Conservation (phyloP, 345 rosid species). For the Melaleuca quinquenervia region DNA sequence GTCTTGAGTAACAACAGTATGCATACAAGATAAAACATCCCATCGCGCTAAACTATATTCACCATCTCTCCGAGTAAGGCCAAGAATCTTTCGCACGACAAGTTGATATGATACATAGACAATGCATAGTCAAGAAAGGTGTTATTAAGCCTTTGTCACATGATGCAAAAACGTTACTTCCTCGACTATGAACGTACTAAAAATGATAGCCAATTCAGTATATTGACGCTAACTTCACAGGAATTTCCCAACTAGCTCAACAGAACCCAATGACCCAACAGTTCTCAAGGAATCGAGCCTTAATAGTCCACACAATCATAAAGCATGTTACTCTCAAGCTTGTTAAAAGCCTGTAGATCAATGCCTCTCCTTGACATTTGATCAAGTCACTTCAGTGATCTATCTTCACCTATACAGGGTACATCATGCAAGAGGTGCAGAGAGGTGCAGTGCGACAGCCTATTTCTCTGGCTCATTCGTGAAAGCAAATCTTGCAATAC, state of each 20-base stretch:
- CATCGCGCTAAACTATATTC: neutral
- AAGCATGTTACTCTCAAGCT: neutral
- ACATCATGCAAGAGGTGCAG: neutral
- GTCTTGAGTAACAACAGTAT: neutral
- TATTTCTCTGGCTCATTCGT: neutral
- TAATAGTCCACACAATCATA: neutral
- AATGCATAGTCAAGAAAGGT: neutral
- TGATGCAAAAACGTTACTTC: neutral
- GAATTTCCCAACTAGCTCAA: neutral
- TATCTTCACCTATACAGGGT: neutral
- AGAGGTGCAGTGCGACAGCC: neutral
- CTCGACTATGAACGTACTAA: neutral
- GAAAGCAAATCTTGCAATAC: neutral
- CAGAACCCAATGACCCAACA: neutral
- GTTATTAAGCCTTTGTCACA: neutral
- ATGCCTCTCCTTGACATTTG: neutral
- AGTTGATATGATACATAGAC: neutral
- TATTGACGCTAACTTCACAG: neutral
- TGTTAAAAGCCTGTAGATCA: neutral
- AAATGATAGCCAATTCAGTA: neutral
- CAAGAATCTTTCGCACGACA: neutral
- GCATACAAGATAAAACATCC: neutral
- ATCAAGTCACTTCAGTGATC: neutral
- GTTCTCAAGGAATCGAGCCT: neutral
- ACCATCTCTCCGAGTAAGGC: neutral